Evolutionary conservation across 2,329 filamentous ascomycete genomes (phyloP), one percentile per base, ranked within the genome.

Genomic region (Talaromyces islandicus): DNA sequence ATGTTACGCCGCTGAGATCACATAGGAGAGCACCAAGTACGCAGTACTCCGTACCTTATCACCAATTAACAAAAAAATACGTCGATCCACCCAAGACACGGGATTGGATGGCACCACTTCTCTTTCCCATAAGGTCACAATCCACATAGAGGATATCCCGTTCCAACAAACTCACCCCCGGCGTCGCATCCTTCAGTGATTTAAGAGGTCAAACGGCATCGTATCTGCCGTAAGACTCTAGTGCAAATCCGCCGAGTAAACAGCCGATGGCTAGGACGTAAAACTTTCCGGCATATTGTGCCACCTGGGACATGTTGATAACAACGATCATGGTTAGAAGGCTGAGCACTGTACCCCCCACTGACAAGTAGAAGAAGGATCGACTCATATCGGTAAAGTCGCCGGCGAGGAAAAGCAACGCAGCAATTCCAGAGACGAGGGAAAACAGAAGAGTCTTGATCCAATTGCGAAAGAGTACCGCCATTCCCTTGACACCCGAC

Each of bases 361-460:
- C 43, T 11, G 43, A 46, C 12, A 11, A 24, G 43, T 46, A 46
- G 7, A 46, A 46, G 19, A 46, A 46, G 4, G 21, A 19, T 10
- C 9, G 43, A 6, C 43, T 46, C 43, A 24, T 46, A 24, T 46
- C 19, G 4, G 43, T 11, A 12, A 21, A 46, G 11, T 21, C 7
- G 4, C 43, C 43, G 19, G 19, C 43, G 21, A 46, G 5, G 43
- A 38, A 35, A 12, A 60, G 17, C 7, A 60, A 21, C 11, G 24
- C 7, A 38, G 43, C 32, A 9, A 51, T n/a, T 3, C 19, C 29
- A n/a, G 17, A 50, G n/a, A 41, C 53, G 19, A 60, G 32, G 11
- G 21, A 35, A 21, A n/a, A 57, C 7, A 60, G 19, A 50, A 55
- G 57, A 14, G 19, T 38, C 38, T 60, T 60, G 17, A 56, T 55